These are phyloP conservation scores for Argentina anserina DNA, from an alignment of 306 rosid genomes.

Conservation along the genomic window DNA sequence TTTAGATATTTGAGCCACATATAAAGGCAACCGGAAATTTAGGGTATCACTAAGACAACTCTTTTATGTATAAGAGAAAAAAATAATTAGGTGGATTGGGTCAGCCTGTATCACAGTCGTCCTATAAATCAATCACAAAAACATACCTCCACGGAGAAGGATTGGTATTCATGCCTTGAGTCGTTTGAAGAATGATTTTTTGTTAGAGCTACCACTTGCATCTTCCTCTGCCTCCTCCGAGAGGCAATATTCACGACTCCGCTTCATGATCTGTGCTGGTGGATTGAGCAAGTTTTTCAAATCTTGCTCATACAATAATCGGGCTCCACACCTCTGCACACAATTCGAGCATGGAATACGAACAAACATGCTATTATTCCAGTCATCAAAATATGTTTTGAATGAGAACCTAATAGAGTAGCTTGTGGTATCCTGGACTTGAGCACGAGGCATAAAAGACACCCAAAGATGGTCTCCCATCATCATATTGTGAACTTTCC, in stretches of 20 bases:
- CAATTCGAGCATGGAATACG: background rate
- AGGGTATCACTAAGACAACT: no score
- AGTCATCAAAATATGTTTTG: no score
- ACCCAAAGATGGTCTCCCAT: background rate
- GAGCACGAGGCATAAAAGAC: background rate
- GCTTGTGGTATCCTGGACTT: background rate
- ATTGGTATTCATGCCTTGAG: background rate
- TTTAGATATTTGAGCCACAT: no score
- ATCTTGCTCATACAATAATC: background rate
- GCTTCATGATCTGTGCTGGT: background rate
- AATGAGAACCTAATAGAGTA: background rate
- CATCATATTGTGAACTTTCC: no score
- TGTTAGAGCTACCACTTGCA: background rate
- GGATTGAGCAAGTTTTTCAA: background rate
- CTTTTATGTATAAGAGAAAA: no score
- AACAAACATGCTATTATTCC: no score
- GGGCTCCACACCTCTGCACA: background rate
- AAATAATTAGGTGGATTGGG: no score
- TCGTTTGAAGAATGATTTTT: background rate
- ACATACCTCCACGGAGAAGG: background rate
- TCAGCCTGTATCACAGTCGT: no score
- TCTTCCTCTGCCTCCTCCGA: background rate
- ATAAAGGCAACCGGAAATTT: no score
- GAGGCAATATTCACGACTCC: background rate
- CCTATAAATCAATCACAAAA: no score